These are phyloP conservation scores for Colletotrichum abscissum DNA, from an alignment of 2,329 filamentous ascomycete species.

Conservation along the genomic window DNA sequence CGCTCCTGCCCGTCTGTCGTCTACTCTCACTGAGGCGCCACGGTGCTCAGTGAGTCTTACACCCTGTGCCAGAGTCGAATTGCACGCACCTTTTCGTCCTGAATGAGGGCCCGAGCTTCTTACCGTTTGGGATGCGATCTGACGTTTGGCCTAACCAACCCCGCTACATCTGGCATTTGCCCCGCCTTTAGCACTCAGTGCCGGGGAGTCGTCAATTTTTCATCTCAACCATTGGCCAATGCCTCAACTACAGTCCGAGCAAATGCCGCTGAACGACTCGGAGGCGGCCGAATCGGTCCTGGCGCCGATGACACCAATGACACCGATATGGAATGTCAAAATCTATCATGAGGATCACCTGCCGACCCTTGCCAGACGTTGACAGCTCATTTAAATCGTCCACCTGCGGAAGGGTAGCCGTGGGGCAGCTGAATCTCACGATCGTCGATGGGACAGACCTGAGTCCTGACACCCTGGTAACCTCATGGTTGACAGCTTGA, in stretches of 20 bases:
- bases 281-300: slow-evolving; percentile 1
- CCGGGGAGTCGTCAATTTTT: slow-evolving; percentile 8
- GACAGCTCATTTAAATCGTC: slow-evolving; percentile 14
- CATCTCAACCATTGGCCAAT: slow-evolving; percentile 28
- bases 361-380: background rate
- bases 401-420: background rate
- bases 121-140: slow-evolving; percentile 26
- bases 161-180: slow-evolving; percentile 31
- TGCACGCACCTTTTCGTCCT: slow-evolving; percentile 20
- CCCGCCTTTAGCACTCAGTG: slow-evolving; percentile 15
- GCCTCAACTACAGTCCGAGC: slow-evolving; percentile 15
- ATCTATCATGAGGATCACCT: slow-evolving; percentile 29
- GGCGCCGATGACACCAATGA: slow-evolving; percentile 28
- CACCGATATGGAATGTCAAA: slow-evolving; percentile 3
- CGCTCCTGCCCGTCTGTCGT: background rate
- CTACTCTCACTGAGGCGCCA: too few species aligned
- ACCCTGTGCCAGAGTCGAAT: slow-evolving; percentile 2
- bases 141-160: slow-evolving; percentile 21
- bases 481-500: background rate
- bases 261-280: slow-evolving; percentile 21
- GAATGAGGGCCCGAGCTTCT: slow-evolving; percentile 25
- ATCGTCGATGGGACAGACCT: background rate
- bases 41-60: too few species aligned
- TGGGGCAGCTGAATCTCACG: background rate
- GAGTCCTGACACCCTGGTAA: background rate